Evolutionary conservation across 805 yeast genomes (phyloP), one percentile per base, ranked within the genome.

Genomic region (Komagataella kurtzmanii): DNA sequence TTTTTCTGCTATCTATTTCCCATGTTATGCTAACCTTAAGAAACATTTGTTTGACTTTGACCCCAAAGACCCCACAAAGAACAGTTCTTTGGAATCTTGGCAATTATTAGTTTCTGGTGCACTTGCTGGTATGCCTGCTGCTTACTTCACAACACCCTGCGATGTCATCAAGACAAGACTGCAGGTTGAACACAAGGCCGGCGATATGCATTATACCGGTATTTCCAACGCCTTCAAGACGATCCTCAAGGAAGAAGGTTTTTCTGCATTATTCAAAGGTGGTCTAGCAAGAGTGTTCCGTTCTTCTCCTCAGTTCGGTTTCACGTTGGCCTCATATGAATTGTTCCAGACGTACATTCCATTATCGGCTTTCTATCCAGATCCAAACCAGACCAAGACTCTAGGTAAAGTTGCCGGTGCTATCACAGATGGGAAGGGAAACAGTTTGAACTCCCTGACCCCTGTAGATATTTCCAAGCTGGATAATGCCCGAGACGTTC

Each of bases 261-360:
- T 83, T 53, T 68, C 73, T 54, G 95, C 97, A 10, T 86, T 91
- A 64, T 91, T 90, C 76, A 91, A 91, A 73, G 99, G 99, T 61
- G 95, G 97, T 44, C 79, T 90, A 53, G 98, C 98, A 6, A 80
- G 99, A 67, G 89, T 91, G 45, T 73, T 89, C 61, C 79, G 98
- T 69, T 90, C 97, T 4, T 89, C 97, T 1, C 99, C 99, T 6
- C 99, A 91, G 68, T 91, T 91, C 66, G 99, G 98, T 52, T 90
- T 90, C 70, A 91, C 99, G 5, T 76, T 91, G 61, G 98, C 98
- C n/a, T 90, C 96, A 23, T 91, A 93, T 69, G 99, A 91, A 68
- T 67, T 93, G 40, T 81, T 91, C 67, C 96, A 91, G 65, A 78
- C 75, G 49, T 61, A 83, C 60, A 72, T 88, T 68, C 96, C 97